Percentiles rank a stretch among this genome's conserved stretches.
Evolutionary conservation across 169 alveolate species (phyloP).

Genomic region (Plasmodium sp.): DNA sequence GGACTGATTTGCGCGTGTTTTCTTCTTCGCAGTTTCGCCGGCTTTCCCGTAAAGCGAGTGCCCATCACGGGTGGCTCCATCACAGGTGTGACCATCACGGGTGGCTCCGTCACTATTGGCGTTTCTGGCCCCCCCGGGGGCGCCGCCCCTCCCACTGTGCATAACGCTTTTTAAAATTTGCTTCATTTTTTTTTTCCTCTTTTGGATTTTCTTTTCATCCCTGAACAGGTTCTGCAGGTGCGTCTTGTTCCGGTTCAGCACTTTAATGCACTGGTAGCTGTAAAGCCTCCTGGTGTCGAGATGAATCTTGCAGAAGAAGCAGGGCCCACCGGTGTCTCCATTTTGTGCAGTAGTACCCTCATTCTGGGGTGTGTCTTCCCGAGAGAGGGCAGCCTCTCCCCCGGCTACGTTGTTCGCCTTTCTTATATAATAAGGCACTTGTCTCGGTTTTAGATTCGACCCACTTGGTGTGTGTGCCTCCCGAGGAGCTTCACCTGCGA

Average conservation of each 20-base stretch:
- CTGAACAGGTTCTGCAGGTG: constrained; percentile 25
- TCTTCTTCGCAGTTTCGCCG: not conserved
- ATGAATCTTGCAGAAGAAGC: constrained; percentile 37
- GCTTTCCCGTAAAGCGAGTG: not conserved
- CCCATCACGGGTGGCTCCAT: not conserved
- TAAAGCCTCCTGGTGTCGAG: not conserved
- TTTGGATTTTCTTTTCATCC: constrained; percentile 25
- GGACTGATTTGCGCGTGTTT: not conserved
- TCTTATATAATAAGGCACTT: not conserved
- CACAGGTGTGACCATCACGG: too few species aligned
- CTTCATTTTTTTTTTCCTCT: constrained; percentile 13
- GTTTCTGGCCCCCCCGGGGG: not conserved
- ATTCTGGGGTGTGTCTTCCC: not conserved
- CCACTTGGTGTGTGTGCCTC: too few species aligned
- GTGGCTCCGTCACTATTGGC: not conserved
- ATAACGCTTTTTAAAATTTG: not conserved
- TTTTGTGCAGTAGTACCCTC: not conserved
- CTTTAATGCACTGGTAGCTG: constrained; percentile 25
- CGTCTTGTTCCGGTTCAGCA: constrained; percentile 8
- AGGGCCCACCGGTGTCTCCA: not conserved
- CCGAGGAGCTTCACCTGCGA: not conserved
- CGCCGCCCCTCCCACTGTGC: not conserved
- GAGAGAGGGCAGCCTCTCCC: not conserved
- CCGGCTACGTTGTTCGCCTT: not conserved
- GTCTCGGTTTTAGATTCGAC: not conserved